phyloP scores from a whole-genome alignment of 73 alveolate species.

The Breviolum minutum region DNA sequence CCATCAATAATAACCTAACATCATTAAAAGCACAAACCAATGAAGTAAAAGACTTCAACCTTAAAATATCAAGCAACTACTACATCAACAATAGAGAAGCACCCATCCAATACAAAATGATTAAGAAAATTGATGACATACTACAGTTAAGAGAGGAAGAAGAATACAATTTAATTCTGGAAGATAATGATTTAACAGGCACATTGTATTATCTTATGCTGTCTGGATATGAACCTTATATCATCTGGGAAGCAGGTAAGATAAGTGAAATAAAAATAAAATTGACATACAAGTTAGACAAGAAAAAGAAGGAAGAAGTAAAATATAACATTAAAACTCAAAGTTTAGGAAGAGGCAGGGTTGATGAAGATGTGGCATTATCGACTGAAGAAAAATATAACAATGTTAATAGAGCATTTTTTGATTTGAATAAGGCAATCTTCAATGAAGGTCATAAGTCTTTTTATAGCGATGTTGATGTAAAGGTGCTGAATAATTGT shows the following conservation, averaged over 20 bases:
- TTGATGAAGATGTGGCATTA: conserved; percentile 19
- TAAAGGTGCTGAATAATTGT: conserved; percentile 17
- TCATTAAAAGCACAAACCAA: background rate
- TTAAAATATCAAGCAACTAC: background rate
- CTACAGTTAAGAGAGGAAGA: conserved; percentile 2
- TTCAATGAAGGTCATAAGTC: conserved; percentile 29
- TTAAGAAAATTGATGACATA: background rate
- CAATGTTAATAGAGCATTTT: conserved; percentile 1
- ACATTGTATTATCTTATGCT: background rate
- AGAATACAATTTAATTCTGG: background rate
- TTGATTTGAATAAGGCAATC: background rate
- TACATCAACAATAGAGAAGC: background rate
- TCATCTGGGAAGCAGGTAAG: conserved; percentile 9
- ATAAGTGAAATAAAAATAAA: background rate
- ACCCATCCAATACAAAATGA: background rate
- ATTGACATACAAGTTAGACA: background rate
- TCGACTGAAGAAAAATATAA: background rate
- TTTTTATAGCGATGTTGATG: conserved; percentile 30
- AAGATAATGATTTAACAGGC: conserved; percentile 11
- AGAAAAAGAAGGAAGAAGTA: background rate
- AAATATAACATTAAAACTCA: background rate
- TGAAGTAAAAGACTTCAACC: background rate
- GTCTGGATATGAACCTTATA: conserved; percentile 11
- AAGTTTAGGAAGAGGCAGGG: background rate
- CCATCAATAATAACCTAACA: background rate